Base-by-base conservation (phyloP, 768 basidiomycete genomes). In the Boletus barrowsii region DNA sequence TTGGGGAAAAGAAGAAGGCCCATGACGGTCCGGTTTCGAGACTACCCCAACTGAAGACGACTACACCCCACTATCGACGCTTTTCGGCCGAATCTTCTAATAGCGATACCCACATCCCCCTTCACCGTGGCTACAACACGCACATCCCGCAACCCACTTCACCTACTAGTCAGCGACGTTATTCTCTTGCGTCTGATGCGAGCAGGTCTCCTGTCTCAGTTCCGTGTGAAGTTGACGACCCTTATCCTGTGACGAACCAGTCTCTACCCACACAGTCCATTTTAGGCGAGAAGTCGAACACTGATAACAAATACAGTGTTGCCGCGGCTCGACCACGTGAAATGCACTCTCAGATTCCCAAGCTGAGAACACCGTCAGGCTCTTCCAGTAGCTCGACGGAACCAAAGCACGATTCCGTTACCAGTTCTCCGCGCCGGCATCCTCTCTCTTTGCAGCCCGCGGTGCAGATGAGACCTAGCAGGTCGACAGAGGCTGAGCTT, bases 1-100 rank as follows among this genome's bases (percentile, higher is more conserved):
- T 91, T 46, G 81, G 81, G 22, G 75, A 79, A 35, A 76, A 73
- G 49, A 57, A 79, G 72, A 67, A 75, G 73, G 55, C 55, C 4
- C 52, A 64, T 15, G 65, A 75, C 40, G 75, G 78, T 42, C 57
- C 57, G 22, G 67, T 72, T 44, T 70, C 68, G 20, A 63, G 40
- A 20, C 61, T 73, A 29, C 71, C 71, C 18, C 70, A 72, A 10
- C 61, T 57, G 37, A 69, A 69, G 46, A 54, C 61, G 10, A 62
- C 57, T 42, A 41, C 53, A 29, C n/a, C 61, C n/a, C 47, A 58
- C 24, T 53, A 53, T 44, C 68, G 61, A 49, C 61, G 49, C 40
- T 57, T 61, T 52, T 68, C 68, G 15, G 53, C 56, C 17, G 68
- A 68, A 55, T 62, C 68, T 10, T 49, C 47, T 22, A 42, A 22